These are phyloP conservation scores for Trichosporon inkin DNA, from an alignment of 1,284 basidiomycete genomes.

Conservation along the genomic window DNA sequence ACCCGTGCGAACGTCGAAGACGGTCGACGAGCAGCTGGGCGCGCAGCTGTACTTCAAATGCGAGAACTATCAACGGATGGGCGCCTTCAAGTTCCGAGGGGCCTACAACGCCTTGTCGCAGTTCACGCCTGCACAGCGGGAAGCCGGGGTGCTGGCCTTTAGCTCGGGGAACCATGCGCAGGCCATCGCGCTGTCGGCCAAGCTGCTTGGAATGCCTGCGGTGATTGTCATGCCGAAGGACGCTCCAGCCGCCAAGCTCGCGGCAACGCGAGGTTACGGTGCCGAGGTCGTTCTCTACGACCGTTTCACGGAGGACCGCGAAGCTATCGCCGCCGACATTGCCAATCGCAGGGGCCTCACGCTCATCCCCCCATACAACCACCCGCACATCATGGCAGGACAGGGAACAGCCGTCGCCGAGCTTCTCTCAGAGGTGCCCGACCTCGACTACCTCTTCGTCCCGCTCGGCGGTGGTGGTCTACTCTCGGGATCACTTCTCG, in stretches of 20 bases:
- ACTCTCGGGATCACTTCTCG: slow-evolving; percentile 80
- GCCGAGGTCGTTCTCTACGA: slow-evolving; percentile 92
- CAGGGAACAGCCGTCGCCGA: slow-evolving; percentile 95
- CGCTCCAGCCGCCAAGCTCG: slow-evolving; percentile 92
- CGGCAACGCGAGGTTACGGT: slow-evolving; percentile 85
- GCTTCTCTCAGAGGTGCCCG: slow-evolving; percentile 76
- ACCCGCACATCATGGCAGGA: slow-evolving; percentile 93
- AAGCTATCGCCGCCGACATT: slow-evolving; percentile 82
- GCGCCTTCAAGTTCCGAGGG: slow-evolving; percentile 96
- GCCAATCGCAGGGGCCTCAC: slow-evolving; percentile 71
- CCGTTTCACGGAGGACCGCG: slow-evolving; percentile 91
- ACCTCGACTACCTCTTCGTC: slow-evolving; percentile 86
- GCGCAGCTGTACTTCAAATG: slow-evolving; percentile 90
- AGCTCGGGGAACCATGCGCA: slow-evolving; percentile 98
- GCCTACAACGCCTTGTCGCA: slow-evolving; percentile 99
- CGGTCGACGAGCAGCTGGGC: slow-evolving; percentile 61
- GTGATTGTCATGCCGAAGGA: slow-evolving; percentile 97
- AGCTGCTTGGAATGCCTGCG: slow-evolving; percentile 81
- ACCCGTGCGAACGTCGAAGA: slow-evolving; percentile 10
- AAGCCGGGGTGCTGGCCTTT: slow-evolving; percentile 96
- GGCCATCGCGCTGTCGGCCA: slow-evolving; percentile 90
- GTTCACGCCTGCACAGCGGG: slow-evolving; percentile 77
- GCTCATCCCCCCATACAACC: slow-evolving; percentile 95
- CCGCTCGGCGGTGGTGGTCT: slow-evolving; percentile 90
- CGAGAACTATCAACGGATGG: slow-evolving; percentile 96